Base-by-base conservation (phyloP, 1,284 basidiomycete genomes). In the Trametes polyzona region DNA sequence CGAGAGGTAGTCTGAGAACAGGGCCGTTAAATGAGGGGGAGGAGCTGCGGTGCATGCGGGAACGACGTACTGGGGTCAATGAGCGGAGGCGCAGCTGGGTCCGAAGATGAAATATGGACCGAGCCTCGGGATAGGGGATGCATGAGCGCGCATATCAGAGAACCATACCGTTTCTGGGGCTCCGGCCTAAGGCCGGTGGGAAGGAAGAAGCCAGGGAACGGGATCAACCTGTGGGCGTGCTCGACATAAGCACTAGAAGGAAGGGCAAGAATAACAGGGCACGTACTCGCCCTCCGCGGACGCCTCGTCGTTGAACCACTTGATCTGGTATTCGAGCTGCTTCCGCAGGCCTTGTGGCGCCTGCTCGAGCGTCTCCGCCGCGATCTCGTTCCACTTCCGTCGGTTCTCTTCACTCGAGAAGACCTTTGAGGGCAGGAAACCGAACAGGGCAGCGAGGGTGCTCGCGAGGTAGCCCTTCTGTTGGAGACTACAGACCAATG, bases 21-120 rank as follows among this genome's bases (percentile, higher is more conserved):
- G 11, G n/a, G n/a, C n/a, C n/a, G n/a, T n/a, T n/a, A n/a, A n/a
- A n/a, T n/a, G n/a, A n/a, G n/a, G n/a, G n/a, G n/a, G n/a, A n/a
- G n/a, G n/a, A n/a, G n/a, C n/a, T n/a, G n/a, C n/a, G n/a, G n/a
- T n/a, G 14, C 11, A 27, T 2, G n/a, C 9, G 24, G 39, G 27
- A 23, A 32, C 14, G 29, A 41, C 58, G 17, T 26, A 59, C 58
- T 61, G 4, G 81, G 80, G 60, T 83, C 77, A 24, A 82, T 71
- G 19, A 71, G 69, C 0, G 81, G 79, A 32, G 77, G 70, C 14
- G 67, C 71, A 5, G 55, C 44, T 0, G 79, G 78, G 62, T 83
- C 72, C 30, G 62, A 64, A 2, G 75, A 76, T 0, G 66, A 70
- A 36, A 77, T 69, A 52, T 78, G 77, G 10, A 55, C 55, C 2